Percentiles rank a stretch among this genome's conserved stretches.
These are phyloP conservation scores for Hevea brasiliensis DNA, from an alignment of 345 rosid species.

Conservation along the genomic window DNA sequence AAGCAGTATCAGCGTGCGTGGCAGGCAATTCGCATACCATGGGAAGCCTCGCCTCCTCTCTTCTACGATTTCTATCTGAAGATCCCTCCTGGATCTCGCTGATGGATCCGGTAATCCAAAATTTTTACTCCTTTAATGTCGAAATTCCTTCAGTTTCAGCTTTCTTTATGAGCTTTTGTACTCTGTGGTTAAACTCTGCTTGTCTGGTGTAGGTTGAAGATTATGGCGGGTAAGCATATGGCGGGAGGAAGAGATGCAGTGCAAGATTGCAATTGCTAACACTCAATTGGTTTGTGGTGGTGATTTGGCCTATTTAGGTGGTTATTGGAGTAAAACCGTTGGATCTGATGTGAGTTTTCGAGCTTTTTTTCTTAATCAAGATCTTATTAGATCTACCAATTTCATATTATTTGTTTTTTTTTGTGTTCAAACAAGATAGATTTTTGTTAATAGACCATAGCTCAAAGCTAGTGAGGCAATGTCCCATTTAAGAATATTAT, in stretches of 20 bases:
- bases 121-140: too few relatives aligned
- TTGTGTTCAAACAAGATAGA: background rate
- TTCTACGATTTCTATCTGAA: constrained; percentile 69
- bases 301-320: constrained; percentile 83
- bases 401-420: background rate
- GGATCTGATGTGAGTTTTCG: constrained; percentile 74
- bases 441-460: too few relatives aligned
- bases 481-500: too few relatives aligned
- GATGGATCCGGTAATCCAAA: constrained; percentile 75
- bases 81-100: constrained; percentile 72
- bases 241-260: constrained; percentile 88
- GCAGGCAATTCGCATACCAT: constrained; percentile 80
- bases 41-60: constrained; percentile 51
- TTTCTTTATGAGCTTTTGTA: background rate
- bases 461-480: too few relatives aligned
- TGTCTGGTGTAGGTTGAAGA: constrained; percentile 59
- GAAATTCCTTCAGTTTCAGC: background rate
- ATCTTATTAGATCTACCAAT: too few relatives aligned
- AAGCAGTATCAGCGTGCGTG: constrained; percentile 51
- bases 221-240: constrained; percentile 93
- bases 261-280: constrained; percentile 66
- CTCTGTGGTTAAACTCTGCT: background rate
- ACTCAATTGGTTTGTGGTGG: constrained; percentile 83
- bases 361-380: background rate
- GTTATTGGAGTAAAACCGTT: constrained; percentile 90